Conservation (phyloP, 1,284 basidiomycete species). For the Moesziomyces sp. region DNA sequence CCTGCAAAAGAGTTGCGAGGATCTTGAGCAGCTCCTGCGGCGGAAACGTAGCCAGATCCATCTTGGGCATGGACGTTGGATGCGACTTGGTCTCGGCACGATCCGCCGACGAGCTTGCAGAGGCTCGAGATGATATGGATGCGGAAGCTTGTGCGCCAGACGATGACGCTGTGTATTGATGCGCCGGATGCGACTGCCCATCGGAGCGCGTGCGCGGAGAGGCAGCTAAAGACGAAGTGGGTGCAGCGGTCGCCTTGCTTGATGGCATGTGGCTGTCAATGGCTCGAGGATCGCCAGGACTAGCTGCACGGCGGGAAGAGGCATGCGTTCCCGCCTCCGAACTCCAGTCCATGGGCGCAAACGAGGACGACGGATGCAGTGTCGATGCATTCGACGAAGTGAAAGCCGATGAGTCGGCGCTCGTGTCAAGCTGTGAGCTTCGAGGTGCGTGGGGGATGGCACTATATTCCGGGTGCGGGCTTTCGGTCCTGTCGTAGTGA, state of each 20-base stretch:
- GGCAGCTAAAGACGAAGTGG: not conserved
- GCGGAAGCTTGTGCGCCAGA: not conserved
- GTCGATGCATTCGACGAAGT: no score
- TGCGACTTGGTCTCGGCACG: slow-evolving; percentile 14
- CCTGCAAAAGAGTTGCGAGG: slow-evolving; percentile 87
- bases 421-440: not conserved
- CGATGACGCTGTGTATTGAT: not conserved
- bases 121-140: slow-evolving; percentile 9
- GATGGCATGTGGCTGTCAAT: no score
- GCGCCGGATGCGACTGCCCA: not conserved
- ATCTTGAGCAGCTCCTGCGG: slow-evolving; percentile 80
- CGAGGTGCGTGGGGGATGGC: slow-evolving; percentile 5
- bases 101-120: slow-evolving; percentile 9
- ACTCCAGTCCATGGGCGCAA: no score
- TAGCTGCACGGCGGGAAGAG: no score
- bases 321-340: no score
- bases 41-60: slow-evolving; percentile 73
- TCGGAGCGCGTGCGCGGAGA: slow-evolving; percentile 24
- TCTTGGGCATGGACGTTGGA: slow-evolving; percentile 62
- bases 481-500: slow-evolving; percentile 2
- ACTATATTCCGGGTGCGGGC: slow-evolving; percentile 1
- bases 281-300: no score
- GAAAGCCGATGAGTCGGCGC: no score
- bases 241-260: not conserved
- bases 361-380: no score